A percentile compares a stretch with the other conserved stretches of the same genome.
These are phyloP conservation scores for Fraxinus baroniana DNA, from an alignment of 305 asterid species.

Conservation along the genomic window DNA sequence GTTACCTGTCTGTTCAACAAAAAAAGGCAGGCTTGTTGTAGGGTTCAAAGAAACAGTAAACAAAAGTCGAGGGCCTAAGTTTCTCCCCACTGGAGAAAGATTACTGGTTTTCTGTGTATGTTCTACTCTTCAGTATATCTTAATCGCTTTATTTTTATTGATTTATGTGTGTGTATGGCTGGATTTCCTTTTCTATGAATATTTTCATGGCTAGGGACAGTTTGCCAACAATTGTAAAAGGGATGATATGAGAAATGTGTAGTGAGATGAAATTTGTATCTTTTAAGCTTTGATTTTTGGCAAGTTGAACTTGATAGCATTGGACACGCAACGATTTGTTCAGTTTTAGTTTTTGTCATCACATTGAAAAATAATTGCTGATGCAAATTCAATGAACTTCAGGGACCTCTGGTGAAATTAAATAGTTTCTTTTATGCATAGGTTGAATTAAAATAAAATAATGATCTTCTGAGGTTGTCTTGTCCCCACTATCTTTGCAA, in stretches of 20 bases:
- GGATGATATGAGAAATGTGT: no score
- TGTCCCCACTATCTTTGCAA: neutral
- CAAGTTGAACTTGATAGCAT: neutral
- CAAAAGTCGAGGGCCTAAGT: neutral
- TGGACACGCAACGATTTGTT: neutral
- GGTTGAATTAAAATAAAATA: no score
- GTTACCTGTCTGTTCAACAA: conserved; percentile 24
- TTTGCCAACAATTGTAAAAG: neutral
- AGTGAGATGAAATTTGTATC: neutral
- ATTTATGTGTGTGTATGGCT: neutral
- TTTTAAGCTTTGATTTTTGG: no score
- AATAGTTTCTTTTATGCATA: no score
- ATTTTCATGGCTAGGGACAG: neutral
- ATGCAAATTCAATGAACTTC: no score
- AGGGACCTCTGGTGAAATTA: no score
- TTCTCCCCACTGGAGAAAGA: neutral
- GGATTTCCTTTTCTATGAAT: neutral
- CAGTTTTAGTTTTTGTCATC: no score
- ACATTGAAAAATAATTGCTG: no score
- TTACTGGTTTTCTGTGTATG: neutral
- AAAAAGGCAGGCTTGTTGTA: neutral
- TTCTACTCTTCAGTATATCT: neutral
- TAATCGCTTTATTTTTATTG: neutral
- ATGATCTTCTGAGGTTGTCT: neutral
- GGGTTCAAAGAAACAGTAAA: neutral